These are phyloP conservation scores for Penicillium arizonense DNA, from an alignment of 495 filamentous ascomycete genomes.

Conservation along the genomic window DNA sequence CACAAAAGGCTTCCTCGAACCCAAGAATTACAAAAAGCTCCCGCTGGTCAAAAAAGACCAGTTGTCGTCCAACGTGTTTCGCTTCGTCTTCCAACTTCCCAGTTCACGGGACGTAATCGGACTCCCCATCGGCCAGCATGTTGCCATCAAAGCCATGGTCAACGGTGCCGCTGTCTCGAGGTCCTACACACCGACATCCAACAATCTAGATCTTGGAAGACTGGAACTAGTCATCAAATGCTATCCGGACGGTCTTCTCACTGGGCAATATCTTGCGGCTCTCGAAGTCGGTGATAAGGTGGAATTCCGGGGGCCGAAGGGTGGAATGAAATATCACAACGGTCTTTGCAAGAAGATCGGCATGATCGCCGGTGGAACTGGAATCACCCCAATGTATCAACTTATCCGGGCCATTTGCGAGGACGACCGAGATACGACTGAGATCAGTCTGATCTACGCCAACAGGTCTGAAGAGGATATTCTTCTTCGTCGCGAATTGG, in stretches of 20 bases:
- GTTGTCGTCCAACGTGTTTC: slow-evolving; percentile 45
- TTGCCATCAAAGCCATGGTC: slow-evolving; percentile 44
- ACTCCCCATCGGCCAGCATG: slow-evolving; percentile 52
- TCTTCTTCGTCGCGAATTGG: slow-evolving; percentile 38
- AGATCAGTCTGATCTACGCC: slow-evolving; percentile 43
- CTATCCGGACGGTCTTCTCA: slow-evolving; percentile 46
- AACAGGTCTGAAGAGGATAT: slow-evolving; percentile 36
- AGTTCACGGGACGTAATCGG: slow-evolving; percentile 36
- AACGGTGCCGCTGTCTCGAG: slow-evolving; percentile 40
- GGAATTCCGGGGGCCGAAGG: slow-evolving; percentile 45
- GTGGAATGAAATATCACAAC: slow-evolving; percentile 39
- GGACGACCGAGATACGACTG: slow-evolving; percentile 41
- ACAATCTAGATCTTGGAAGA: slow-evolving; percentile 42
- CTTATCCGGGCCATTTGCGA: slow-evolving; percentile 48
- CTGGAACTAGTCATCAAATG: slow-evolving; percentile 48
- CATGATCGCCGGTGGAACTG: slow-evolving; percentile 51
- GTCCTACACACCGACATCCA: slow-evolving; percentile 50
- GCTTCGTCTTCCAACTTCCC: slow-evolving; percentile 47
- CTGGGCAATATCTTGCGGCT: slow-evolving; percentile 41
- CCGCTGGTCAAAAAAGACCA: slow-evolving; percentile 39
- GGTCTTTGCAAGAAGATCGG: slow-evolving; percentile 36
- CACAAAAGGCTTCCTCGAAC: slow-evolving; percentile 37
- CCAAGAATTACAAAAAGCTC: slow-evolving; percentile 43
- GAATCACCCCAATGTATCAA: slow-evolving; percentile 56
- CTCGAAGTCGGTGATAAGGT: slow-evolving; percentile 39